Evolutionary conservation across 1,284 basidiomycete genomes (phyloP).

Genomic region (Sanghuangporus weigelae): DNA sequence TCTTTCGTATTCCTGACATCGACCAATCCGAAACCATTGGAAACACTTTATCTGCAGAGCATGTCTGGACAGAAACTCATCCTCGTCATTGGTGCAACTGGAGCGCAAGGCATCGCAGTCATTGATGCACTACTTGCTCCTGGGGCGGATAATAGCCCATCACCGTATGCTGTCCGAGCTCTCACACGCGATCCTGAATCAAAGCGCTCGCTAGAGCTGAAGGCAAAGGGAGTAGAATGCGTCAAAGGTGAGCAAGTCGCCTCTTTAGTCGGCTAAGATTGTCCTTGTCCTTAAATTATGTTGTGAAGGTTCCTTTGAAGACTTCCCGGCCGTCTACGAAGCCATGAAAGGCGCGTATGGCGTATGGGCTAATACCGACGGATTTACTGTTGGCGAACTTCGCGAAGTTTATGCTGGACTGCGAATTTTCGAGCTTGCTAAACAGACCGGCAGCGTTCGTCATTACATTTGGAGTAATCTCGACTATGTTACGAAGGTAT

Average conservation of each 20-base stretch:
- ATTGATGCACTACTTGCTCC: slow-evolving; percentile 38
- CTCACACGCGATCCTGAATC: slow-evolving; percentile 40
- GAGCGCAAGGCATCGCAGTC: slow-evolving; percentile 43
- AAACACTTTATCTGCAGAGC: background rate
- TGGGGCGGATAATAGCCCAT: slow-evolving; percentile 33
- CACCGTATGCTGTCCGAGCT: slow-evolving; percentile 42
- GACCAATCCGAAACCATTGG: background rate
- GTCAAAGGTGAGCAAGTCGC: slow-evolving; percentile 33
- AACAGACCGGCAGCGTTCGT: slow-evolving; percentile 31
- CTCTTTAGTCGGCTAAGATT: slow-evolving; percentile 13
- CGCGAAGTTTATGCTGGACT: slow-evolving; percentile 39
- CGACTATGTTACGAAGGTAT: slow-evolving; percentile 40
- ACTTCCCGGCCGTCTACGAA: slow-evolving; percentile 27
- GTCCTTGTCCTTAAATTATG: slow-evolving; percentile 5
- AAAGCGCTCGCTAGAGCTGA: slow-evolving; percentile 33
- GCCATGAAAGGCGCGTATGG: slow-evolving; percentile 41
- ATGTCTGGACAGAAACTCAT: slow-evolving; percentile 33
- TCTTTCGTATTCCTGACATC: background rate
- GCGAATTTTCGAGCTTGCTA: slow-evolving; percentile 43
- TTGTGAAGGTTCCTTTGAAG: slow-evolving; percentile 31
- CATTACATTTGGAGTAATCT: slow-evolving; percentile 47
- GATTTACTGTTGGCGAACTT: slow-evolving; percentile 41
- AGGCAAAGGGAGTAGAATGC: slow-evolving; percentile 36
- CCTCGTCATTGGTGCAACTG: slow-evolving; percentile 47
- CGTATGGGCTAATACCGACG: slow-evolving; percentile 42